These are phyloP conservation scores for Rehmannia glutinosa DNA, from an alignment of 257 asterid genomes.

Conservation along the genomic window DNA sequence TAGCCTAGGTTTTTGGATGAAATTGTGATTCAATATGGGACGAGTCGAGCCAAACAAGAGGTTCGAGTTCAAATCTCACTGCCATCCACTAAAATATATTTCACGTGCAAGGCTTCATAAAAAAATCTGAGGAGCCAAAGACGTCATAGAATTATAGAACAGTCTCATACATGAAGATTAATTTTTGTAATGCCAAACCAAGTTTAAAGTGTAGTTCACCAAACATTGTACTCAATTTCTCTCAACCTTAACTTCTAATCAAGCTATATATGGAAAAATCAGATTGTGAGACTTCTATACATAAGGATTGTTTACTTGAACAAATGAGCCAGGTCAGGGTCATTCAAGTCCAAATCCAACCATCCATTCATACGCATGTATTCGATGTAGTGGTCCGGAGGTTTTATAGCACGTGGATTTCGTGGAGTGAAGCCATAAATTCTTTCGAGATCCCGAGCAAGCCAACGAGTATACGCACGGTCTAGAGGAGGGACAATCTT, in stretches of 20 bases:
- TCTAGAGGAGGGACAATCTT: slow-evolving; percentile 78
- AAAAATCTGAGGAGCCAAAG: too few species aligned
- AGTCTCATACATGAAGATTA: too few species aligned
- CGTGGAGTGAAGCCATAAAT: slow-evolving; percentile 69
- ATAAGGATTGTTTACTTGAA: slow-evolving; percentile 36
- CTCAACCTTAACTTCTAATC: background rate
- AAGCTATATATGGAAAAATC: too few species aligned
- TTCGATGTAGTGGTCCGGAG: slow-evolving; percentile 83
- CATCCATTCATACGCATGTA: slow-evolving; percentile 86
- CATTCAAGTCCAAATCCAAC: slow-evolving; percentile 76
- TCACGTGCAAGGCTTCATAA: too few species aligned
- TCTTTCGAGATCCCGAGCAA: slow-evolving; percentile 71
- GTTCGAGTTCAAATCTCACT: too few species aligned
- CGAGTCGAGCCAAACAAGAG: too few species aligned
- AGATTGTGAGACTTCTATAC: background rate
- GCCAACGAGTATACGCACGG: slow-evolving; percentile 62
- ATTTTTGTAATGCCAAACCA: too few species aligned
- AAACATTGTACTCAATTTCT: background rate
- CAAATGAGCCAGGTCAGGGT: slow-evolving; percentile 71
- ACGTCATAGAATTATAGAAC: too few species aligned
- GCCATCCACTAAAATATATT: too few species aligned
- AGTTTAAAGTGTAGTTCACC: too few species aligned
- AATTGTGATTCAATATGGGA: too few species aligned
- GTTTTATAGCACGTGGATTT: slow-evolving; percentile 61
- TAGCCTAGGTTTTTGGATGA: too few species aligned